A percentile compares a stretch with the other conserved stretches of the same genome.
Conservation (phyloP, 2,329 filamentous ascomycete species). For the Aspergillus niger region DNA sequence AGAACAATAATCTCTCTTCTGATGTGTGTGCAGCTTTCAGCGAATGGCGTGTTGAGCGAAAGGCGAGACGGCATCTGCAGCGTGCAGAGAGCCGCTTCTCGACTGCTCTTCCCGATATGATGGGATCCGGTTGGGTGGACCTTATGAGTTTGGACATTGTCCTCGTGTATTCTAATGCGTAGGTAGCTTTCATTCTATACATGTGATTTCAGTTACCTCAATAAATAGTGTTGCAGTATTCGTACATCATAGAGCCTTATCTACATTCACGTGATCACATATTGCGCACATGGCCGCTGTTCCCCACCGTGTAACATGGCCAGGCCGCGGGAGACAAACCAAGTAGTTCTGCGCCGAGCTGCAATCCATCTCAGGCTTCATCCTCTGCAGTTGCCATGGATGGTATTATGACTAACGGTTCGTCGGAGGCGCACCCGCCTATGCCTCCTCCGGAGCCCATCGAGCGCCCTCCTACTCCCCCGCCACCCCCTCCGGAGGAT, state of each 20-base stretch:
- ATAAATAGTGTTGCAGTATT: not conserved
- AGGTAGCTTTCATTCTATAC: slow-evolving; percentile 18
- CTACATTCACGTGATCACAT: not conserved
- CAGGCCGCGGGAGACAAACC: no score
- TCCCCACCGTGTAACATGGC: not conserved
- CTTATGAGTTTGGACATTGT: slow-evolving; percentile 28
- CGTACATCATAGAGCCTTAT: not conserved
- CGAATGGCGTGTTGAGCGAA: slow-evolving; percentile 24
- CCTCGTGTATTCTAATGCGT: slow-evolving; percentile 35
- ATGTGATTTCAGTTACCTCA: not conserved
- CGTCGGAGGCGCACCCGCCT: slow-evolving; percentile 26
- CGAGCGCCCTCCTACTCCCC: slow-evolving; percentile 43
- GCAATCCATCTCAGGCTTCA: not conserved
- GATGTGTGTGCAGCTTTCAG: slow-evolving; percentile 28
- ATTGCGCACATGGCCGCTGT: not conserved
- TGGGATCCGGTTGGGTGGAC: slow-evolving; percentile 25
- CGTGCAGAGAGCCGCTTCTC: slow-evolving; percentile 12
- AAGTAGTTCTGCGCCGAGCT: not conserved
- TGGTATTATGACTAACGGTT: slow-evolving; percentile 33
- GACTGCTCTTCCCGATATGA: slow-evolving; percentile 22
- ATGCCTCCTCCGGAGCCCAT: slow-evolving; percentile 40
- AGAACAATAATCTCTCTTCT: slow-evolving; percentile 22
- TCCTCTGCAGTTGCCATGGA: slow-evolving; percentile 33
- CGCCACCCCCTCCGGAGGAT: slow-evolving; percentile 43
- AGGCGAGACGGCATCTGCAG: slow-evolving; percentile 4